Conservation (phyloP, 2,329 filamentous ascomycete species). For the Scedosporium aurantiacum region DNA sequence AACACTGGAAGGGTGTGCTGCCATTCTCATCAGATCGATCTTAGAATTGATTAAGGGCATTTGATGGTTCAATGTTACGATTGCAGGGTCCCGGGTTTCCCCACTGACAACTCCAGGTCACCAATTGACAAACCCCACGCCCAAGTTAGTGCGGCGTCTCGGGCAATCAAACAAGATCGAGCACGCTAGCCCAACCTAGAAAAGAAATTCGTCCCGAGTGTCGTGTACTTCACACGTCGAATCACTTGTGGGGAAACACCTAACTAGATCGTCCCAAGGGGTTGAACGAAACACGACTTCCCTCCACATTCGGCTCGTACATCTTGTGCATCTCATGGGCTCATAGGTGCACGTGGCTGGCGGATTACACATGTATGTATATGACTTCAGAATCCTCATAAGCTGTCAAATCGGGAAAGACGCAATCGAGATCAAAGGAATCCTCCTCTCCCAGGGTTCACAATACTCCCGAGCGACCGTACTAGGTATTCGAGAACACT, state of each 20-base stretch:
- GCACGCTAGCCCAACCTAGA: not conserved
- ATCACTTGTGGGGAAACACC: not conserved
- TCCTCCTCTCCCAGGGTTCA: not conserved
- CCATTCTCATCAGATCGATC: not conserved
- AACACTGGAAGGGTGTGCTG: not conserved
- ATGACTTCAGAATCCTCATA: not conserved
- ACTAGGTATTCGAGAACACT: no score
- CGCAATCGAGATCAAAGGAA: not conserved
- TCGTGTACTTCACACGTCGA: not conserved
- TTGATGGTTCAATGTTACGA: not conserved
- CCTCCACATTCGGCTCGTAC: not conserved
- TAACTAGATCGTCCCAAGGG: not conserved
- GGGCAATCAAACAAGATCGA: constrained; percentile 17
- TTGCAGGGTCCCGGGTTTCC: not conserved
- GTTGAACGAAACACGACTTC: not conserved
- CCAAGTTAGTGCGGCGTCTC: constrained; percentile 15
- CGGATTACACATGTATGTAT: no score
- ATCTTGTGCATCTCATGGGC: no score
- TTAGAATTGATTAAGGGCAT: not conserved
- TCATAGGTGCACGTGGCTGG: no score
- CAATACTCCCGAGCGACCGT: not conserved
- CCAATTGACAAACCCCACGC: not conserved
- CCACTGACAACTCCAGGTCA: not conserved
- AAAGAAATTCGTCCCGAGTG: not conserved
- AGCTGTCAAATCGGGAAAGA: not conserved